Evolutionary conservation across 352 stramenopile genomes (phyloP).

Genomic region (Plasmopara viticola): DNA sequence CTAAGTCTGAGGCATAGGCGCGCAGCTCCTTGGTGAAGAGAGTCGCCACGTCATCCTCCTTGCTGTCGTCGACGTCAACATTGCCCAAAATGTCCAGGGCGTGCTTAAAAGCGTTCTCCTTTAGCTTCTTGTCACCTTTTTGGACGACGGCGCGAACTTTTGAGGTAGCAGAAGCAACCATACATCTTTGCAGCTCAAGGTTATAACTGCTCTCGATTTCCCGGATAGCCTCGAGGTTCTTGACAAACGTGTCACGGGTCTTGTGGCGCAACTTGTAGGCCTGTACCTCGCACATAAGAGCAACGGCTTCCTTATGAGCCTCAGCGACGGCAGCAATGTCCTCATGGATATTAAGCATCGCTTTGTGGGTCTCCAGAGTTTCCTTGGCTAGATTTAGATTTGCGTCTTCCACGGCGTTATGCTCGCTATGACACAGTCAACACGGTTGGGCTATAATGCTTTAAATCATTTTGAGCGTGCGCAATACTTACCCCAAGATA

Average conservation of each 20-base stretch:
- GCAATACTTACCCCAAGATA: conserved; percentile 54
- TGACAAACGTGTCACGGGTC: conserved; percentile 81
- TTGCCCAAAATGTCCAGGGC: conserved; percentile 78
- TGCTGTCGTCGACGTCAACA: conserved; percentile 55
- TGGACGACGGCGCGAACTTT: conserved; percentile 69
- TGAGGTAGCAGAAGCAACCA: conserved; percentile 63
- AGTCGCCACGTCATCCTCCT: conserved; percentile 78
- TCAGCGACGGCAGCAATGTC: conserved; percentile 72
- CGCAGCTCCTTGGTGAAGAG: conserved; percentile 82
- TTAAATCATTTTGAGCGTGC: not conserved
- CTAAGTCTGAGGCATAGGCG: conserved; percentile 61
- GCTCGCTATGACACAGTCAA: conserved; percentile 38
- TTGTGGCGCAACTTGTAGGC: conserved; percentile 83
- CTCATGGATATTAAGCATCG: conserved; percentile 81
- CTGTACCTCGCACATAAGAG: conserved; percentile 81
- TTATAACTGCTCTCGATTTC: conserved; percentile 80
- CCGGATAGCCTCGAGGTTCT: conserved; percentile 83
- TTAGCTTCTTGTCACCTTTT: conserved; percentile 81
- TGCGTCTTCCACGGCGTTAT: conserved; percentile 80
- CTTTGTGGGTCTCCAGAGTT: conserved; percentile 74
- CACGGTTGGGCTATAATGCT: conserved; percentile 1
- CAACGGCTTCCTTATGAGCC: conserved; percentile 77
- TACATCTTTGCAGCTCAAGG: conserved; percentile 76
- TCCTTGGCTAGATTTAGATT: conserved; percentile 81
- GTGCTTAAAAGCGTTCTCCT: conserved; percentile 81